Evolutionary conservation across 495 filamentous ascomycete genomes (phyloP).

Genomic region (Tuber magnatum): DNA sequence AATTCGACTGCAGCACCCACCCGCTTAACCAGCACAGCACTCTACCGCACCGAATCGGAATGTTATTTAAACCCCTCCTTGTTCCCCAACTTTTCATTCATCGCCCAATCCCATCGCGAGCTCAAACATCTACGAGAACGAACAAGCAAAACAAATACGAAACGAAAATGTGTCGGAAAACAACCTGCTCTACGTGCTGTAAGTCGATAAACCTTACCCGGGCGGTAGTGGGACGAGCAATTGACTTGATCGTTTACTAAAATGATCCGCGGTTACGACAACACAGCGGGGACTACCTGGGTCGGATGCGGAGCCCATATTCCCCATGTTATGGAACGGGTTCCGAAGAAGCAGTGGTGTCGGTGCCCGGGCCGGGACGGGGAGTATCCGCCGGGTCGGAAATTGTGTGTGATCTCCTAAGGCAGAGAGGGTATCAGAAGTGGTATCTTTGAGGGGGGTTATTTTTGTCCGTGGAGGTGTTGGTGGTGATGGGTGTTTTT

Average conservation of each 20-base stretch:
- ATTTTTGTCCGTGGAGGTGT: background rate
- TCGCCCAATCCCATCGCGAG: background rate
- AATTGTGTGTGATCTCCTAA: conserved; percentile 18
- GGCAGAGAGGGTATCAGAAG: background rate
- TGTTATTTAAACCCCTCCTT: background rate
- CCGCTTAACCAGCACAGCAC: accelerated
- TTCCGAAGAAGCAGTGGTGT: conserved; percentile 57
- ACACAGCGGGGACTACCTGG: conserved; percentile 60
- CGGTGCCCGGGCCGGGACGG: conserved; percentile 39
- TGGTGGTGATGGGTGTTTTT: background rate
- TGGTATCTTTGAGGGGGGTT: background rate
- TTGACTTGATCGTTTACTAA: conserved; percentile 10
- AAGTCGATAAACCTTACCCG: conserved; percentile 6
- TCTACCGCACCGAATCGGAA: no score
- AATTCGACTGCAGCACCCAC: background rate
- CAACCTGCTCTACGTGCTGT: conserved; percentile 39
- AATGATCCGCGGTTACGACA: background rate
- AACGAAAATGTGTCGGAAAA: conserved; percentile 36
- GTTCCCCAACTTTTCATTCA: background rate
- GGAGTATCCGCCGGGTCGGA: conserved; percentile 21
- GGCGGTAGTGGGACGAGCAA: background rate
- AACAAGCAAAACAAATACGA: background rate
- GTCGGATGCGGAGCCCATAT: conserved; percentile 65
- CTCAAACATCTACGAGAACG: background rate
- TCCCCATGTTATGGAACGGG: conserved; percentile 56